Evolutionary conservation across 2,329 filamentous ascomycete species (phyloP), one percentile per base, ranked within the genome.

Genomic region (Aspergillus pseudoterreus): DNA sequence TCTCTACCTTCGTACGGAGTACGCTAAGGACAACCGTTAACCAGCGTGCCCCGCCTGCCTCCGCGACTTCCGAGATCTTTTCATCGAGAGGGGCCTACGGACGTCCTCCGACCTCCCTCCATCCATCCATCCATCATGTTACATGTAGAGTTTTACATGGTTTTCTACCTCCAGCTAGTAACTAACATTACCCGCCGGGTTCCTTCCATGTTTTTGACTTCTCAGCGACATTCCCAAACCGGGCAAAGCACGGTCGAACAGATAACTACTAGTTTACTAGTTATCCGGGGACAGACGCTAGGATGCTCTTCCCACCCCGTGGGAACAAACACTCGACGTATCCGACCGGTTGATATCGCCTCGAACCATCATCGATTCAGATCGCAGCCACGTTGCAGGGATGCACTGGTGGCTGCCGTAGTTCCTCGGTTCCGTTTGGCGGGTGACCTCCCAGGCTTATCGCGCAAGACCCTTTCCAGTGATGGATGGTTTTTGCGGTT

Each of bases 361-460:
- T 32, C 36, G 17, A 45, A 52, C 53, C 45, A 41, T 44, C 46
- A 45, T 45, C 51, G 45, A 50, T 43, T 56, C 48, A 51, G 48
- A 54, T 53, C 51, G 48, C 48, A 50, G 48, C 54, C 54, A 51
- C 43, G 47, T 53, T 56, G 45, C 44, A 33, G 43, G 48, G 51
- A 51, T 55, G 24, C 45, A 33, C 46, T 47, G 45, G 45, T 47
- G 33, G 38, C 39, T 42, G 32, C 50, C 42, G 47, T 35, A 15
- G 43, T 33, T 47, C 39, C 50, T 52, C 36, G 46, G 46, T 30
- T 53, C 50, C 32, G 33, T 46, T 50, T 50, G 53, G 47, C 51
- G 50, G 51, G 27, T 53, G 43, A 43, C 38, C 42, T 14, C 12
- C 12, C 35, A 17, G 35, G 35, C 35, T n/a, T 38, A 38, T 17